Percentiles rank a stretch among this genome's conserved stretches.
Evolutionary conservation across 345 rosid species (phyloP).

Genomic region (Citropsis articulata): DNA sequence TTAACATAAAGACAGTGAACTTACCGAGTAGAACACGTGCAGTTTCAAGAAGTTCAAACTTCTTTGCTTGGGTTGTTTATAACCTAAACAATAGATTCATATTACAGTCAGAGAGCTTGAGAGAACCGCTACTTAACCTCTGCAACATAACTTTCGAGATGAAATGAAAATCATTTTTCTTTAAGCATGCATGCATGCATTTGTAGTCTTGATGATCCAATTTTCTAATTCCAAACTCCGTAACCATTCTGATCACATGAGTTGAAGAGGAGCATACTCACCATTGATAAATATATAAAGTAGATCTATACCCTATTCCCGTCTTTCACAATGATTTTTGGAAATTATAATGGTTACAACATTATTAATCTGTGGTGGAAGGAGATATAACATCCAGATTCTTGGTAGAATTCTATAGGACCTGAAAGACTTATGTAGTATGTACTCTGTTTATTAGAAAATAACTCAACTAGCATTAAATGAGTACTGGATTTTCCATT

Average conservation of each 20-base stretch:
- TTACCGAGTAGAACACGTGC: constrained; percentile 28
- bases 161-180: background rate
- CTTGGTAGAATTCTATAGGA: background rate
- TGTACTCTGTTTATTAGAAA: background rate
- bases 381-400: background rate
- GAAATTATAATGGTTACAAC: background rate
- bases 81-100: constrained; percentile 14
- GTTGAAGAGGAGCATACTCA: background rate
- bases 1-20: constrained; percentile 2
- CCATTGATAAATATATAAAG: background rate
- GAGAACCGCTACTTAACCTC: background rate
- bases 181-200: background rate
- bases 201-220: background rate
- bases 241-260: background rate
- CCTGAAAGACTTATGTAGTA: background rate
- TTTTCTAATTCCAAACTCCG: background rate
- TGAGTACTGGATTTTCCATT: background rate
- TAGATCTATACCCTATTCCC: background rate
- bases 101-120: background rate
- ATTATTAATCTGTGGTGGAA: background rate
- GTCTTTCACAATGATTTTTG: background rate
- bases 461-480: background rate
- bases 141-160: background rate
- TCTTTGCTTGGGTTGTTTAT: constrained; percentile 22
- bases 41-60: constrained; percentile 28